phyloP scores from a whole-genome alignment of 345 rosid genomes.

The Clausena lansium region DNA sequence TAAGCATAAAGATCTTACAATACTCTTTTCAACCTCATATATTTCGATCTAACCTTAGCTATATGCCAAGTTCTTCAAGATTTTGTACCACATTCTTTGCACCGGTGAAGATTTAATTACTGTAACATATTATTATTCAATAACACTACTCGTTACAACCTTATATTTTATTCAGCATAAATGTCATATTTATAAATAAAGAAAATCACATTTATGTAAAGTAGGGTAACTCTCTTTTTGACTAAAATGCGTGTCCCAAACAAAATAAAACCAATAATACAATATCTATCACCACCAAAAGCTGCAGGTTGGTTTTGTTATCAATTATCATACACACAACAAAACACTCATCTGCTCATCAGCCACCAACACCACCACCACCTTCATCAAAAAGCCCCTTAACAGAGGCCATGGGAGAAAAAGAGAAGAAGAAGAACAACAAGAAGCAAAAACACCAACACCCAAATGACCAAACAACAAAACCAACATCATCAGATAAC shows the following conservation, averaged over 20 bases:
- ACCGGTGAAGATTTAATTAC: too few species aligned
- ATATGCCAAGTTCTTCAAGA: too few species aligned
- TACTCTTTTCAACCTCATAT: too few species aligned
- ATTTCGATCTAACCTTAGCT: too few species aligned
- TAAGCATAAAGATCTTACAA: too few species aligned
- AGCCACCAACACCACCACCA: slow-evolving; percentile 1
- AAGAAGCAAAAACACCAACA: slow-evolving; percentile 78
- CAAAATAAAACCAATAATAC: neutral
- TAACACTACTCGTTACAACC: too few species aligned
- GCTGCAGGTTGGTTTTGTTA: slow-evolving; percentile 25
- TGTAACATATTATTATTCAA: too few species aligned
- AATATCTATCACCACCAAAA: slow-evolving; percentile 4
- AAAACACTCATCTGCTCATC: too few species aligned
- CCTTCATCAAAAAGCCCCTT: slow-evolving; percentile 1
- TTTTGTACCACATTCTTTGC: too few species aligned
- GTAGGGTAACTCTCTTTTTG: slow-evolving; percentile 23
- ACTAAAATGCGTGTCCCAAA: slow-evolving; percentile 8
- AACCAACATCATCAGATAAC: slow-evolving; percentile 34
- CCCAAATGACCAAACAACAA: slow-evolving; percentile 48
- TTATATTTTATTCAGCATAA: too few species aligned
- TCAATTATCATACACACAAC: slow-evolving; percentile 4
- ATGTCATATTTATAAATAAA: neutral
- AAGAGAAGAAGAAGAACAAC: slow-evolving; percentile 54
- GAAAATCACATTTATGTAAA: slow-evolving; percentile 13
- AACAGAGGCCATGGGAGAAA: slow-evolving; percentile 50